Evolutionary conservation across 2,329 filamentous ascomycete genomes (phyloP).

Genomic region (Arthrobotrys iridis): DNA sequence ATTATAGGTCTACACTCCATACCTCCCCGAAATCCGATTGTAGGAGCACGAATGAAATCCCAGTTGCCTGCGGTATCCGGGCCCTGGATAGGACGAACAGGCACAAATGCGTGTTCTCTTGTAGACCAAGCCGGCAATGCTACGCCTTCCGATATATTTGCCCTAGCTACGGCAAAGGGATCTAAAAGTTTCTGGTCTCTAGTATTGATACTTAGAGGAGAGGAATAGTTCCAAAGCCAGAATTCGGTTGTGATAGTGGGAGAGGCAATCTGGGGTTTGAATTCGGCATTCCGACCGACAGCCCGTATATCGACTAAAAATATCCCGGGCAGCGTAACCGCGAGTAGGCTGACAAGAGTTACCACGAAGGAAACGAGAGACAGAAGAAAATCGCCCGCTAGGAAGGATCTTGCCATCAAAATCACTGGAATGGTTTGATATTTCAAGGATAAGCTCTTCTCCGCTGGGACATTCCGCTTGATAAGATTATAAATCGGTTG

Average conservation of each 20-base stretch:
- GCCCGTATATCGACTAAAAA: slow-evolving; percentile 2
- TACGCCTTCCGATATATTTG: slow-evolving; percentile 1
- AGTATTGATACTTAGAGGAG: no score
- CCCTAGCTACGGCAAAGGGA: slow-evolving; percentile 12
- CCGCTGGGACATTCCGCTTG: slow-evolving; percentile 4
- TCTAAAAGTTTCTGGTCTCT: background rate
- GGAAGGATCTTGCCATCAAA: background rate
- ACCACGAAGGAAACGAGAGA: slow-evolving; percentile 25
- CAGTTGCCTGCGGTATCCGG: background rate
- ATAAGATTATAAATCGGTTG: slow-evolving; percentile 31
- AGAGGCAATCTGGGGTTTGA: background rate
- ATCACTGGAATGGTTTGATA: slow-evolving; percentile 16
- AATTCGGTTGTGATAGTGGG: slow-evolving; percentile 5
- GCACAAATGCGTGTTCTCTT: background rate
- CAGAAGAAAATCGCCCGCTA: slow-evolving; percentile 15
- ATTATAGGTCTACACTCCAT: slow-evolving; percentile 11
- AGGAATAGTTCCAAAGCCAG: background rate
- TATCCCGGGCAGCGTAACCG: slow-evolving; percentile 27
- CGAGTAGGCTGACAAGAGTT: slow-evolving; percentile 4
- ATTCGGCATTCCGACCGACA: background rate
- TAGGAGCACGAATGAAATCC: background rate
- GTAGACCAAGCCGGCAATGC: slow-evolving; percentile 13
- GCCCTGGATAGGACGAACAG: background rate
- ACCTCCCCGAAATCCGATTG: background rate
- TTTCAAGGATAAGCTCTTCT: slow-evolving; percentile 18